Base-by-base conservation (phyloP, 75 land plant genomes). In the Cunninghamia lanceolata region DNA sequence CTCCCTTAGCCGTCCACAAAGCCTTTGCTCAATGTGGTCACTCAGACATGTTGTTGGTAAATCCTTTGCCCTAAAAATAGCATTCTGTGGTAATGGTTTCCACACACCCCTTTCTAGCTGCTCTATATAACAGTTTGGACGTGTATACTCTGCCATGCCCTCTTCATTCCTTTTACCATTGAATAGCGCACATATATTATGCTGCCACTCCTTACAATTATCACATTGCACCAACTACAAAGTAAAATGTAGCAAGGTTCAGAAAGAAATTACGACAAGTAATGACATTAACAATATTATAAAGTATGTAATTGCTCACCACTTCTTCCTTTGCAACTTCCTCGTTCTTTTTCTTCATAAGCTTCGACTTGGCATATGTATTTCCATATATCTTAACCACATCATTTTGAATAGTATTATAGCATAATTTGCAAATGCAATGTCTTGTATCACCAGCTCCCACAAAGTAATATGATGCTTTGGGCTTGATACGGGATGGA, bases 281-380 rank as follows among this genome's bases (percentile, higher is more conserved):
- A 2, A 50, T 28, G 0, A 80, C 45, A 11, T 40, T 28, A 80
- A 28, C 28, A 43, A 80, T 45, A 28, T 80, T 6, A 25, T 54
- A 84, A 47, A 52, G 59, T 25, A 30, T 25, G n/a, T 10, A 25
- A 86, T 50, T 70, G 83, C 88, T 73, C 89, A 98, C 99, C 94
- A 92, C 94, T 93, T 98, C 99, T 85, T 94, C 99, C 82, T 93
- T 92, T 63, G n/a, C 68, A 86, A 94, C 97, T 81, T 97, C 99
- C 80, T 96, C 97, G 88, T 96, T 96, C 85, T 89, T 97, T 88
- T 93, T 89, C 89, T 95, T 97, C 85, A 95, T 94, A 59, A 98
- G 85, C 88, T 86, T 91, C 45, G 94, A 68, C 86, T 97, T 98
- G 15, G 91, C 89, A 87, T 92, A 88, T 45, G 84, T 52, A 70